Conservation (phyloP, 805 yeast species). For the Kregervanrija fluxuum region DNA sequence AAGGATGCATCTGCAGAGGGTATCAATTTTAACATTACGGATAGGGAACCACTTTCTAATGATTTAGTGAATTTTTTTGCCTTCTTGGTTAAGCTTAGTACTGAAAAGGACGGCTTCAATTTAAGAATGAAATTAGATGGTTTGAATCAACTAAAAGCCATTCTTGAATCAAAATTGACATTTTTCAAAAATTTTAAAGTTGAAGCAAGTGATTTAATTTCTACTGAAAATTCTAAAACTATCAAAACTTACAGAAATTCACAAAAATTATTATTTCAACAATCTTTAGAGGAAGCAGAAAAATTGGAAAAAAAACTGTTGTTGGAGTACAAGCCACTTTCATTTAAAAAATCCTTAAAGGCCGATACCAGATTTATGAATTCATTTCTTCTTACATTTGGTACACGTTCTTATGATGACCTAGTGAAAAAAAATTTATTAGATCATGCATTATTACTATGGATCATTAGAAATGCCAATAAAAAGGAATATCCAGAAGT, state of each 20-base stretch:
- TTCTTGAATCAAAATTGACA: conserved; percentile 44
- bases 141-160: conserved; percentile 41
- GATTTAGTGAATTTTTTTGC: conserved; percentile 47
- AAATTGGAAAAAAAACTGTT: conserved; percentile 39
- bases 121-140: conserved; percentile 58
- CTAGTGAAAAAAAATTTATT: conserved; percentile 40
- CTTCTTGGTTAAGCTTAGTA: conserved; percentile 39
- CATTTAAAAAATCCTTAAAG: conserved; percentile 41
- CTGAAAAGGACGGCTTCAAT: conserved; percentile 38
- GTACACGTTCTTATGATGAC: conserved; percentile 47
- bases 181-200: conserved; percentile 30
- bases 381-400: conserved; percentile 49
- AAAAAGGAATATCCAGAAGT: conserved; percentile 26
- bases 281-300: conserved; percentile 38
- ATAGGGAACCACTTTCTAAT: conserved; percentile 27
- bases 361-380: conserved; percentile 35
- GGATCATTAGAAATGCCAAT: conserved; percentile 56
- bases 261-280: conserved; percentile 42
- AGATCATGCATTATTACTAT: conserved; percentile 54
- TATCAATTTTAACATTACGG: conserved; percentile 34
- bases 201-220: conserved; percentile 13
- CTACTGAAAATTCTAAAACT: conserved; percentile 21
- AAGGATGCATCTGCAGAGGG: conserved; percentile 28
- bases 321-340: conserved; percentile 39
- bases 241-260: conserved; percentile 40